Evolutionary conservation across 2,329 filamentous ascomycete species (phyloP), one percentile per base, ranked within the genome.

Genomic region (Tolypocladium capitatum): DNA sequence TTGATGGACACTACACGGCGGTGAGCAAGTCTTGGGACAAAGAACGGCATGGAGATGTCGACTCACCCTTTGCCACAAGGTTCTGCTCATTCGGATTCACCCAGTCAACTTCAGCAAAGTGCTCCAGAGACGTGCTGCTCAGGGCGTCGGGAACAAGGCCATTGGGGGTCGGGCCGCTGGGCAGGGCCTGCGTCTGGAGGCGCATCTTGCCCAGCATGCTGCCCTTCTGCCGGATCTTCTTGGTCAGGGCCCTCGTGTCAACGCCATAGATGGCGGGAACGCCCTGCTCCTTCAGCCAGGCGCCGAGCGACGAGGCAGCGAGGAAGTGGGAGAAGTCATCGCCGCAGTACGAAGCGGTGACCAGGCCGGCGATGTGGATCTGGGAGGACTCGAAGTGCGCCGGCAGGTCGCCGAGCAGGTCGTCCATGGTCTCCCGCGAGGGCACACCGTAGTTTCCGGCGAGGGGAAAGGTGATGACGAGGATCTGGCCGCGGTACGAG

Each of bases 361-460:
- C 83, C 49, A 98, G 78, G 64, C 89, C 92, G 43, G 91, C 86
- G 61, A 97, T 84, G 70, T 98, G 92, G 52, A 98, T 96, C 68
- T 94, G 73, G 35, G 77, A 83, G 36, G 91, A 86, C 70, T 98
- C 92, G 63, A 98, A 97, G 70, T 97, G 78, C 53, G 88, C 89
- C 31, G 91, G 90, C 48, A 97, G 76, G 60, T 90, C 85, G 61
- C 83, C 79, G 45, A 96, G 79, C 47, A 97, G 75, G 63, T 87
- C 80, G 65, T 97, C 91, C 69, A 87, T 76, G 47, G 83, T 79
- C 54, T 94, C 85, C 56, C 90, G 78, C 44, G 87, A 87, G 47
- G 92, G 92, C 28, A 97, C 92, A 65, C 91, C 91, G 71, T 98
- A 98, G 75, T 97, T 98, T 66, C 91, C 91, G 51, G 95, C 85